phyloP scores from a whole-genome alignment of 1,284 basidiomycete genomes.

The Apiotrichum laibachii region DNA sequence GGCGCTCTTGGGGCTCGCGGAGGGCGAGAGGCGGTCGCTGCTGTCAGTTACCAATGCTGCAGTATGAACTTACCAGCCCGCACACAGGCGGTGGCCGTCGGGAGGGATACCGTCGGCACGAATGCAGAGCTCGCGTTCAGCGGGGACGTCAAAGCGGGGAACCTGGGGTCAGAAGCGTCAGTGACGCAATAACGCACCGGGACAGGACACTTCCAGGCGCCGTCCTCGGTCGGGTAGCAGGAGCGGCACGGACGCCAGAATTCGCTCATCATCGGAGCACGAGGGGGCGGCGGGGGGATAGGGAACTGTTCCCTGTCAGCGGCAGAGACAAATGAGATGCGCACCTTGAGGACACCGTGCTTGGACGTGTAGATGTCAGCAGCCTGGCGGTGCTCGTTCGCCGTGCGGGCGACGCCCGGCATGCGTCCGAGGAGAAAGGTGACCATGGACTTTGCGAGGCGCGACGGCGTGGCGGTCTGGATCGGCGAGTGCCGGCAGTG shows the following conservation, averaged over 20 bases:
- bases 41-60: neutral
- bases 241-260: conserved; percentile 26
- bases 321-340: neutral
- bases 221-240: conserved; percentile 24
- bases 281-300: conserved; percentile 21
- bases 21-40: conserved; percentile 24
- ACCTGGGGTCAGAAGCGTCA: conserved; percentile 12
- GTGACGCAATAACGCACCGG: conserved; percentile 13
- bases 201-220: conserved; percentile 22
- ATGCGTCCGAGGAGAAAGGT: conserved; percentile 18
- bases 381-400: conserved; percentile 22
- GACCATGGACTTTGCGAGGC: conserved; percentile 24
- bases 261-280: conserved; percentile 12
- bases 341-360: conserved; percentile 17
- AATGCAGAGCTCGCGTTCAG: conserved; percentile 21
- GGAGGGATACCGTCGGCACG: conserved; percentile 22
- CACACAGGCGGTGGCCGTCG: conserved; percentile 26
- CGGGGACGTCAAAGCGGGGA: conserved; percentile 23
- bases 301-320: conserved; percentile 22
- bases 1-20: conserved; percentile 14
- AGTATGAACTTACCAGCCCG: conserved; percentile 17
- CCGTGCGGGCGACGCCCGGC: conserved; percentile 16
- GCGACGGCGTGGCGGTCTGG: conserved; percentile 19
- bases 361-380: conserved; percentile 14
- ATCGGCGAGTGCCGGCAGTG: conserved; percentile 26